A percentile compares a stretch with the other conserved stretches of the same genome.
Evolutionary conservation across 1,284 basidiomycete genomes (phyloP).

Genomic region (Papiliotrema terrestris): DNA sequence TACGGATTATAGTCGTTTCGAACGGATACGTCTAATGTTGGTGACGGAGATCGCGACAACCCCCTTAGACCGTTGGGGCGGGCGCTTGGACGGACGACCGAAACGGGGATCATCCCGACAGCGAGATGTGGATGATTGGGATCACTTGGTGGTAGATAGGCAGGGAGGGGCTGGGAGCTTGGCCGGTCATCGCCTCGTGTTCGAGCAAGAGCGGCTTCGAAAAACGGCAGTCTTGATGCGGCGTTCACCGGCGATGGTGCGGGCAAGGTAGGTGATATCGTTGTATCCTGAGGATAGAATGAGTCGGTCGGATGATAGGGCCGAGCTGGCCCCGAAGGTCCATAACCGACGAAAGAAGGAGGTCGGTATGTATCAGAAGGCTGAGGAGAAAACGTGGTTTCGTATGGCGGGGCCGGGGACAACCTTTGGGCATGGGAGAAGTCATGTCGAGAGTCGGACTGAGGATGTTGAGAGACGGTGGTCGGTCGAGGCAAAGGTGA

Average conservation of each 20-base stretch:
- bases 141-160: constrained; percentile 37
- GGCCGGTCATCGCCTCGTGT: constrained; percentile 12
- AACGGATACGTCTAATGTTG: constrained; percentile 19
- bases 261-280: neutral
- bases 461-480: no score
- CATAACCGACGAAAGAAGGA: neutral
- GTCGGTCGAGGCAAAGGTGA: no score
- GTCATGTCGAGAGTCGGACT: no score
- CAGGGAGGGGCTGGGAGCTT: constrained; percentile 24
- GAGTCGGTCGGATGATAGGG: neutral
- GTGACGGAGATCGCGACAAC: constrained; percentile 33
- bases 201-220: constrained; percentile 40
- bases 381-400: neutral
- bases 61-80: neutral
- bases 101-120: constrained; percentile 25
- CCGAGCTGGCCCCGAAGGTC: neutral
- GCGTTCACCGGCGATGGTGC: neutral
- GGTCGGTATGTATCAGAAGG: no score
- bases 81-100: no score
- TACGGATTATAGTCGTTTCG: neutral
- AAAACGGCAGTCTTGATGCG: constrained; percentile 25
- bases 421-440: neutral
- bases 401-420: neutral
- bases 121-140: constrained; percentile 42
- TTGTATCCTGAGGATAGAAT: no score